Evolutionary conservation across 305 asterid species (phyloP).

Genomic region (Striga hermonthica): DNA sequence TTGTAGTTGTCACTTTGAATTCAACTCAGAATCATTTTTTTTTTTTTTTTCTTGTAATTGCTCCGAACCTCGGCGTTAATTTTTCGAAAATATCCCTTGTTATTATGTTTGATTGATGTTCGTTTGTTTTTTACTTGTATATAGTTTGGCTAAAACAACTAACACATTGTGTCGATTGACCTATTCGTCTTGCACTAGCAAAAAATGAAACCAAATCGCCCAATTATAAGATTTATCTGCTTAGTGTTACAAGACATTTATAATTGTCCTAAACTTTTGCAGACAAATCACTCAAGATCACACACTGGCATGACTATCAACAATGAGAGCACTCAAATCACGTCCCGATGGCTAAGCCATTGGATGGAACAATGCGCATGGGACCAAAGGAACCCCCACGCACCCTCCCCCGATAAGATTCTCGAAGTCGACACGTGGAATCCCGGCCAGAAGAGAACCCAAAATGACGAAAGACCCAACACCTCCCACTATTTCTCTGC

Average conservation of each 20-base stretch:
- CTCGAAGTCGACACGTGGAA: slow-evolving; percentile 84
- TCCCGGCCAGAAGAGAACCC: slow-evolving; percentile 43
- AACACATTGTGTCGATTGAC: no score
- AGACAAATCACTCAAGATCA: slow-evolving; percentile 54
- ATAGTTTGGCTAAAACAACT: no score
- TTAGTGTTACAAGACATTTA: no score
- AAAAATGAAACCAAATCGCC: no score
- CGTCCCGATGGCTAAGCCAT: slow-evolving; percentile 61
- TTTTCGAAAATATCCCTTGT: background rate
- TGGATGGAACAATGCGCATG: slow-evolving; percentile 77
- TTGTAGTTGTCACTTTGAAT: no score
- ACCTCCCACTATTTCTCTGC: slow-evolving; percentile 42
- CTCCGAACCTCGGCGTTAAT: background rate
- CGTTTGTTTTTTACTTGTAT: no score
- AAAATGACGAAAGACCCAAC: slow-evolving; percentile 36
- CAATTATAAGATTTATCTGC: no score
- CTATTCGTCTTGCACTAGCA: no score
- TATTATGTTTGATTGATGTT: no score
- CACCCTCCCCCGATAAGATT: slow-evolving; percentile 55
- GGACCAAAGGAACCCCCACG: slow-evolving; percentile 32
- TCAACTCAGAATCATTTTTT: no score
- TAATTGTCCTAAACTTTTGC: slow-evolving; percentile 28
- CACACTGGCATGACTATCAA: slow-evolving; percentile 33
- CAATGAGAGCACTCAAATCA: slow-evolving; percentile 40
- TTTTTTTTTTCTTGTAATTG: background rate